Evolutionary conservation across 768 basidiomycete genomes (phyloP).

Genomic region (Auriscalpium orientale): DNA sequence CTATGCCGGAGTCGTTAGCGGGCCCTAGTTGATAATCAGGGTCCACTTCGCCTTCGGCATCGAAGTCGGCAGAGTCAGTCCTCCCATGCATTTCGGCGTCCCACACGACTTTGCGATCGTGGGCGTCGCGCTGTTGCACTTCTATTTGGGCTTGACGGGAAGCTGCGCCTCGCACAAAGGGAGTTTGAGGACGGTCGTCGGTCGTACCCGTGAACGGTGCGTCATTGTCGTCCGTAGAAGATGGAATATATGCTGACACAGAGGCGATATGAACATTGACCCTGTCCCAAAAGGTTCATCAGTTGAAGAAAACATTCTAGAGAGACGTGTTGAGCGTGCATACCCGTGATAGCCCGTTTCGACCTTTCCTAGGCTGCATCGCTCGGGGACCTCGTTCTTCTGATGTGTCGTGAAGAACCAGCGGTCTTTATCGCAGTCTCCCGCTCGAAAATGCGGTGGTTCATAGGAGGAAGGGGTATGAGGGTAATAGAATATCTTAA

Average conservation of each 20-base stretch:
- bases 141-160: conserved; percentile 47
- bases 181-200: conserved; percentile 30
- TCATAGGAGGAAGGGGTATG: conserved; percentile 77
- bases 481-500: conserved; percentile 82
- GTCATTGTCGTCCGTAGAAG: conserved; percentile 46
- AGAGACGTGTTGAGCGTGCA: conserved; percentile 11
- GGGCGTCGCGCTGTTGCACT: conserved; percentile 55
- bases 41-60: conserved; percentile 58
- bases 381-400: conserved; percentile 65
- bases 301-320: neutral
- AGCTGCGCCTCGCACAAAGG: conserved; percentile 51
- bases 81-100: conserved; percentile 35
- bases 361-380: conserved; percentile 57
- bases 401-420: conserved; percentile 81
- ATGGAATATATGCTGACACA: conserved; percentile 66
- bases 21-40: conserved; percentile 31
- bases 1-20: conserved; percentile 1
- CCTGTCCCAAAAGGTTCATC: conserved; percentile 26
- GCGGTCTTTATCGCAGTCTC: conserved; percentile 62
- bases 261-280: conserved; percentile 69
- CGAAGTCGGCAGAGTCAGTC: conserved; percentile 31
- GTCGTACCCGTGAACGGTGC: conserved; percentile 46
- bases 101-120: conserved; percentile 60
- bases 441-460: conserved; percentile 70
- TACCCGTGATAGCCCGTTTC: conserved; percentile 72